Percentiles rank a stretch among this genome's conserved stretches.
Evolutionary conservation across 257 asterid genomes (phyloP).

Genomic region (Craterostigma plantagineum): DNA sequence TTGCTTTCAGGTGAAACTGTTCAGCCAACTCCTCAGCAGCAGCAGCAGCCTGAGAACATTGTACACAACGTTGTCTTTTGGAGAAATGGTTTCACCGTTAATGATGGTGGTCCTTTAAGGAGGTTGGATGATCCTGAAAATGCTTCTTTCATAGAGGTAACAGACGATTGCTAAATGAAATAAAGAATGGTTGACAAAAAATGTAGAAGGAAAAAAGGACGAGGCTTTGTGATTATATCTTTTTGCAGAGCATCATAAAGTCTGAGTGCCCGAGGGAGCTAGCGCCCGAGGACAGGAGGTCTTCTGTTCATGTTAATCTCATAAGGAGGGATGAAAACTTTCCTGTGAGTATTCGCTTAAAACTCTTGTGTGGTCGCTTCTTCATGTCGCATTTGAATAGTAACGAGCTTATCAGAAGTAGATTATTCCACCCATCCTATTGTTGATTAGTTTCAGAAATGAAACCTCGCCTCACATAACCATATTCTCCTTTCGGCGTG

Average conservation of each 20-base stretch:
- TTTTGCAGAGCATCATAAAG: slow-evolving; percentile 62
- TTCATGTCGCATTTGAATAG: not conserved
- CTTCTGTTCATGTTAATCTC: slow-evolving; percentile 70
- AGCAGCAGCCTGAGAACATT: slow-evolving; percentile 60
- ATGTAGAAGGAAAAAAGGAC: not conserved
- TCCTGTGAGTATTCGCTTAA: slow-evolving; percentile 47
- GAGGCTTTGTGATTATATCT: slow-evolving; percentile 7
- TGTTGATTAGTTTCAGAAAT: too few relatives aligned
- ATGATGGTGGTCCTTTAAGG: slow-evolving; percentile 93
- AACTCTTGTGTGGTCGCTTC: too few relatives aligned
- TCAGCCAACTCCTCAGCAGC: slow-evolving; percentile 51
- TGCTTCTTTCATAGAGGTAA: slow-evolving; percentile 74
- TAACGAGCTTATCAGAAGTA: not conserved
- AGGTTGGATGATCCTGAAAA: slow-evolving; percentile 89
- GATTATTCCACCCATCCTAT: too few relatives aligned
- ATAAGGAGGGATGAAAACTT: slow-evolving; percentile 66
- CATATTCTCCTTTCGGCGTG: too few relatives aligned
- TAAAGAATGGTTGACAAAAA: slow-evolving; percentile 1
- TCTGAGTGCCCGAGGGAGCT: slow-evolving; percentile 94
- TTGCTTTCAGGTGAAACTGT: slow-evolving; percentile 53
- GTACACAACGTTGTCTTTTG: slow-evolving; percentile 86
- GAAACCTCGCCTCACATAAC: too few relatives aligned
- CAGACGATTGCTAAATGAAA: not conserved
- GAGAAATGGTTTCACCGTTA: slow-evolving; percentile 89
- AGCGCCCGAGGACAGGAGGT: slow-evolving; percentile 64